A percentile compares a stretch with the other conserved stretches of the same genome.
These are phyloP conservation scores for Rossbeevera mucosa DNA, from an alignment of 768 basidiomycete genomes.

Conservation along the genomic window DNA sequence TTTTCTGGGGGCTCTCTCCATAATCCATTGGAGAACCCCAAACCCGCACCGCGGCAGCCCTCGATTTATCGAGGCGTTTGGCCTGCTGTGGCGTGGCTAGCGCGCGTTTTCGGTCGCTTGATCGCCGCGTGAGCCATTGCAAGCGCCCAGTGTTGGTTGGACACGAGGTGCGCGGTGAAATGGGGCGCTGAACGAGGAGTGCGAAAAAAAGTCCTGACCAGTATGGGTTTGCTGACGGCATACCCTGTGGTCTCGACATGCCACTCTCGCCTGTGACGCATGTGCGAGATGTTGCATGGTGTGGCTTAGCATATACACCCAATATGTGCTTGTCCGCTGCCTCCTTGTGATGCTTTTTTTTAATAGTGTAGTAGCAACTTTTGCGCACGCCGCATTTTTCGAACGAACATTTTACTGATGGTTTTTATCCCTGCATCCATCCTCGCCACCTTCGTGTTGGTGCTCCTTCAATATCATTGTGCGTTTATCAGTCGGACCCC, in stretches of 20 bases:
- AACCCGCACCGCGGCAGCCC: slow-evolving; percentile 79
- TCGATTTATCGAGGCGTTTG: slow-evolving; percentile 80
- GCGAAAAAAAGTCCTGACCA: slow-evolving; percentile 47
- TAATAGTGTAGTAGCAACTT: slow-evolving; percentile 25
- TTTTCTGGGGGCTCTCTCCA: slow-evolving; percentile 99
- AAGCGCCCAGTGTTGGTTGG: slow-evolving; percentile 74
- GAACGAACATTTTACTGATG: slow-evolving; percentile 55
- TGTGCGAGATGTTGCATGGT: slow-evolving; percentile 40
- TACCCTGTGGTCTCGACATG: slow-evolving; percentile 14
- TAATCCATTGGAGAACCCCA: slow-evolving; percentile 85
- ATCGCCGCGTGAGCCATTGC: slow-evolving; percentile 75
- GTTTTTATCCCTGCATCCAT: slow-evolving; percentile 49
- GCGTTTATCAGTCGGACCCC: slow-evolving; percentile 63
- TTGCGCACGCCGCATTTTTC: slow-evolving; percentile 25
- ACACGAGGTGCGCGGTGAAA: slow-evolving; percentile 92
- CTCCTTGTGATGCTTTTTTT: slow-evolving; percentile 53
- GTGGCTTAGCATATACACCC: slow-evolving; percentile 55
- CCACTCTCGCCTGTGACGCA: slow-evolving; percentile 66
- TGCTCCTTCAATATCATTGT: slow-evolving; percentile 22
- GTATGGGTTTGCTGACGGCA: slow-evolving; percentile 25
- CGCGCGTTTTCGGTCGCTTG: slow-evolving; percentile 94
- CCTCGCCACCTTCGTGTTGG: slow-evolving; percentile 28
- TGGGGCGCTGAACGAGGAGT: slow-evolving; percentile 98
- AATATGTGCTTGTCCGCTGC: slow-evolving; percentile 46
- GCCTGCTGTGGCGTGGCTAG: slow-evolving; percentile 67